Conservation (phyloP, 2,329 filamentous ascomycete genomes). For the Chaetomium olivaceum region DNA sequence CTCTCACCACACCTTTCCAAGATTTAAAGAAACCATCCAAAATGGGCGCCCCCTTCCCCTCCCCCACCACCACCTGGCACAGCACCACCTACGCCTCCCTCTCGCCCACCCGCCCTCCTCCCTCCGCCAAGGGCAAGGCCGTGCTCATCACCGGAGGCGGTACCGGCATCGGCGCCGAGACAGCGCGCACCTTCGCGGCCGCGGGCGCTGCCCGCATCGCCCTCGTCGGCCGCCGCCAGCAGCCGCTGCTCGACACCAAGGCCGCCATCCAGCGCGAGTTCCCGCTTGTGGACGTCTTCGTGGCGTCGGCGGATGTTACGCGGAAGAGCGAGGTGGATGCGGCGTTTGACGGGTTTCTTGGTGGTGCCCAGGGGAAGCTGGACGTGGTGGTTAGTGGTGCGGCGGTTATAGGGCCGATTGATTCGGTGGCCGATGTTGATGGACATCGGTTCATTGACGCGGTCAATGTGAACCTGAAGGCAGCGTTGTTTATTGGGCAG, state of each 20-base stretch:
- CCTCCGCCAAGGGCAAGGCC: slow-evolving; percentile 35
- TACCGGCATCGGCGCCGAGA: slow-evolving; percentile 59
- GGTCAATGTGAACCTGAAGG: neutral
- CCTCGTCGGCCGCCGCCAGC: slow-evolving; percentile 36
- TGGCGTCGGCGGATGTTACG: slow-evolving; percentile 19
- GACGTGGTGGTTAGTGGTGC: slow-evolving; percentile 29
- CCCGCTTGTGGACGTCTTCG: slow-evolving; percentile 13
- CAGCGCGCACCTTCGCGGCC: slow-evolving; percentile 51
- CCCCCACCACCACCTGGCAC: slow-evolving; percentile 27
- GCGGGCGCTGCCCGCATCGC: slow-evolving; percentile 38
- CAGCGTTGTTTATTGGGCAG: slow-evolving; percentile 8
- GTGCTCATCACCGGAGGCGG: slow-evolving; percentile 62
- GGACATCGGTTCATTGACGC: neutral
- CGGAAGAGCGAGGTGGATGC: slow-evolving; percentile 10
- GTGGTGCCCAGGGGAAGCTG: slow-evolving; percentile 9
- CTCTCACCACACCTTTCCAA: neutral
- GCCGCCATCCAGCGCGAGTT: slow-evolving; percentile 16
- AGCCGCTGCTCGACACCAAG: slow-evolving; percentile 26
- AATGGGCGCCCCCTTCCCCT: slow-evolving; percentile 1
- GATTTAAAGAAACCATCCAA: neutral
- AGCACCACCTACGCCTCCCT: slow-evolving; percentile 24
- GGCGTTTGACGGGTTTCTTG: slow-evolving; percentile 18
- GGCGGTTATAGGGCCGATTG: neutral
- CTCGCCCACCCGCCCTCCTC: slow-evolving; percentile 24
- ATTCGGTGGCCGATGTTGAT: neutral